Percentiles rank a stretch among this genome's conserved stretches.
These are phyloP conservation scores for Patellaria atrata DNA, from an alignment of 495 filamentous ascomycete genomes.

Conservation along the genomic window DNA sequence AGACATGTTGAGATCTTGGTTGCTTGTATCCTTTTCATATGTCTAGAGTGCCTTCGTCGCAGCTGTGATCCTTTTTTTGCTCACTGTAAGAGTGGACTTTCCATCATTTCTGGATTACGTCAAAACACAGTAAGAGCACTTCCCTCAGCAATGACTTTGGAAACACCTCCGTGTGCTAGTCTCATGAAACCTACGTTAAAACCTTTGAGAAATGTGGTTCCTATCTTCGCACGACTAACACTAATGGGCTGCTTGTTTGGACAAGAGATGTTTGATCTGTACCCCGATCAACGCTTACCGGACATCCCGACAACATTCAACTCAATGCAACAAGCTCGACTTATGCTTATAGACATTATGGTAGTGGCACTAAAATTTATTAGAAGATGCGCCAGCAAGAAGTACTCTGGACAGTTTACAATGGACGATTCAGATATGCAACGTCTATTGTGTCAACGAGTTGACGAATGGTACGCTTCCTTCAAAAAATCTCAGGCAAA, in stretches of 20 bases:
- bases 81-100: slow-evolving; percentile 7
- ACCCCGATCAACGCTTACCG: no score
- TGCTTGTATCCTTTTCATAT: slow-evolving; percentile 8
- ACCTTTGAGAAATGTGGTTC: background rate
- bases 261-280: background rate
- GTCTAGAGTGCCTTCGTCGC: slow-evolving; percentile 8
- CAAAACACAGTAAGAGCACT: background rate
- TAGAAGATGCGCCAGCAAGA: no score
- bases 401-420: no score
- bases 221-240: background rate
- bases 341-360: no score
- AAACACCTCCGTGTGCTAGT: background rate
- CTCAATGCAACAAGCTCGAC: no score
- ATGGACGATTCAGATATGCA: no score
- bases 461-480: no score
- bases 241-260: background rate
- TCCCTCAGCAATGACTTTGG: background rate
- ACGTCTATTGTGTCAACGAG: no score
- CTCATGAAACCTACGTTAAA: background rate
- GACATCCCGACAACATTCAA: no score
- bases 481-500: no score
- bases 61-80: slow-evolving; percentile 5
- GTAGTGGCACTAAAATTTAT: no score
- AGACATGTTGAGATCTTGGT: slow-evolving; percentile 6
- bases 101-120: background rate